Evolutionary conservation across 2,329 filamentous ascomycete species (phyloP).

Genomic region (Ophiosphaerella narmari): DNA sequence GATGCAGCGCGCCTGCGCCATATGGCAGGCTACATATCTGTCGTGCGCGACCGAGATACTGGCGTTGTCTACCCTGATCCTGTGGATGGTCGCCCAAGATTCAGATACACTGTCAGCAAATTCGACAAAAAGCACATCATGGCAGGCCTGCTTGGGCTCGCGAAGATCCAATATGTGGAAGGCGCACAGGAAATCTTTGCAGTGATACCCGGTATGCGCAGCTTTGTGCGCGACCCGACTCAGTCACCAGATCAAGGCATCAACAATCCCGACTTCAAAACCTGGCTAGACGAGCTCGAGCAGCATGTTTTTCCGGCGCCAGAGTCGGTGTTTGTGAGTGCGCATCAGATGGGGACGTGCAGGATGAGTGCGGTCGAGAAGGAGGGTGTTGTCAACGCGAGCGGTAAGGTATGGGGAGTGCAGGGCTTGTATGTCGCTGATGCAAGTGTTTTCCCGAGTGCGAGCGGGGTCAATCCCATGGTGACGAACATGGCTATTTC

Average conservation of each 20-base stretch:
- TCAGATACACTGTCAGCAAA: conserved; percentile 72
- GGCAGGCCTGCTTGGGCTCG: conserved; percentile 71
- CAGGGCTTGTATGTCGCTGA: conserved; percentile 72
- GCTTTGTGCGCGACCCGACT: conserved; percentile 60
- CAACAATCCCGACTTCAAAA: conserved; percentile 63
- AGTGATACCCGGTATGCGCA: conserved; percentile 63
- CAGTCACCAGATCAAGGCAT: conserved; percentile 48
- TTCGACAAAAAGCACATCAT: conserved; percentile 75
- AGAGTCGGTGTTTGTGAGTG: conserved; percentile 64
- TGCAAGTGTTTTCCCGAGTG: conserved; percentile 75
- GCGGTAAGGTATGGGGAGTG: conserved; percentile 64
- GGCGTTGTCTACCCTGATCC: conserved; percentile 77
- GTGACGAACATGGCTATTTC: conserved; percentile 67
- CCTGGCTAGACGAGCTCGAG: conserved; percentile 62
- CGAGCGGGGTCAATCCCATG: conserved; percentile 83
- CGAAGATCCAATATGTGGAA: conserved; percentile 76
- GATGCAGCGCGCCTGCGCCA: conserved; percentile 69
- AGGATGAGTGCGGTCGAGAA: conserved; percentile 64
- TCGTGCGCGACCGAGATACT: conserved; percentile 75
- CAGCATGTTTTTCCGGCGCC: conserved; percentile 57
- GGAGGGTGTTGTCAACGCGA: conserved; percentile 51
- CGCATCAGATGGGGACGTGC: conserved; percentile 81
- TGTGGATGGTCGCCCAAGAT: conserved; percentile 63
- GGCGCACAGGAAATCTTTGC: conserved; percentile 82
- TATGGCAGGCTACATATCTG: conserved; percentile 72